Base-by-base conservation (phyloP, 2,329 filamentous ascomycete species). In the Fusarium protoensiforme region DNA sequence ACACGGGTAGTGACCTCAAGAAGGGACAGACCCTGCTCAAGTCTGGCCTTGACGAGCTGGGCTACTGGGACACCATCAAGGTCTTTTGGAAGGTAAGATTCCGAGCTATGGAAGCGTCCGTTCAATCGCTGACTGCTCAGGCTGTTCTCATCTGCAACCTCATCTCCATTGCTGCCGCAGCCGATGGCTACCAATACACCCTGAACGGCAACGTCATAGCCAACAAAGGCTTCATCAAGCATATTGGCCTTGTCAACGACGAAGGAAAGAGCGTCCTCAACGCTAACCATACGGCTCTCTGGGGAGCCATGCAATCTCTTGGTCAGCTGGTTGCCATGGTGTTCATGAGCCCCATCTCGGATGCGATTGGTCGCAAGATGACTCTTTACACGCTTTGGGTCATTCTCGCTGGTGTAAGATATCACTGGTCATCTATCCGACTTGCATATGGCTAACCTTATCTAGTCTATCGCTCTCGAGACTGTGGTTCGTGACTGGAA, bases 171-270 rank as follows among this genome's bases (percentile, higher is more conserved):
- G 65, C 68, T 4, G 68, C 65, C 3, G 60, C 65, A 2, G 38
- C 31, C 35, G 68, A 70, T 54, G 68, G 68, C 2, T 70, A 62
- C n/a, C 65, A 70, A 14, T 46, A 57, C n/a, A 64, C 54, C 31
- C 14, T 70, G 22, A 70, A 67, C 22, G 68, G 68, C 11, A 70
- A 68, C 33, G 56, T 68, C 10, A 70, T 70, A 35, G 65, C 65
- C 54, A 70, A 70, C 29, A 39, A 64, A 14, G 68, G 68, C 13
- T 70, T 70, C n/a, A 70, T 70, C 39, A 39, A 61, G 4, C 68
- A 70, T 36, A 7, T 70, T 5, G 68, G 65, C 0, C 59, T 68
- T 27, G 27, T 36, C 5, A 68, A 68, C 5, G 22, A 39, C 1
- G 39, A 65, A n/a, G 68, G 68, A 1, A 24, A 60, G 7, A 43